Base-by-base conservation (phyloP, 2,329 filamentous ascomycete genomes). In the Rasamsonia emersonii region DNA sequence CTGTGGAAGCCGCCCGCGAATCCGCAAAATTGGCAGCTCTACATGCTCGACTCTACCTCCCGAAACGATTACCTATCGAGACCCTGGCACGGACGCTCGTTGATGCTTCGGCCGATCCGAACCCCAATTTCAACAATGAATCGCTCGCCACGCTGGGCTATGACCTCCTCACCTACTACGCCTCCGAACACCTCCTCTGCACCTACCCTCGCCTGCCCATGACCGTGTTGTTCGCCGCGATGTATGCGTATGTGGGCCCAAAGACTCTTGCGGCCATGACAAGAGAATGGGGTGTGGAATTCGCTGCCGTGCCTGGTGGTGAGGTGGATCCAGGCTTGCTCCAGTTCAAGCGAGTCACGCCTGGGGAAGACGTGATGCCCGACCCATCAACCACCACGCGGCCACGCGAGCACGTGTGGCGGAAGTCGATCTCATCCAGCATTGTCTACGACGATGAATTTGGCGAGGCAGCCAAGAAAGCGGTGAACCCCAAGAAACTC, bases 11-110 rank as follows among this genome's bases (percentile, higher is more conserved):
- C 44, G 82, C 86, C 25, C 63, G 70, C 38, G 60, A 68, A 44
- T 96, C 89, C 28, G 79, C 86, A 41, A 96, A 95, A 67, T 81
- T 98, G 47, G 79, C 86, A 42, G 88, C 91, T 43, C 76, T 98
- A 27, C 88, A 95, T 60, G 85, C 88, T 48, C 83, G 91, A 59
- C 75, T 98, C 40, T 77, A 77, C 24, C 77, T 98, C 35, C 80
- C 88, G 15, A 71, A 75, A 41, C 83, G 82, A 61, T 73, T 96
- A 41, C 89, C 91, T 20, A 64, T 93, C 38, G 73, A 91, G 65
- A 89, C 84, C 4, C 75, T 98, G 44, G 88, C 85, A 39, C 77
- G 89, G 39, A 77, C 86, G 33, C 77, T 98, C 40, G 75, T 96
- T 50, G 83, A 94, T 58, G 67, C 79, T 18, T 88, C 88, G 13